Conservation (phyloP, 2,329 filamentous ascomycete species). For the Calonectria hawksworthii region DNA sequence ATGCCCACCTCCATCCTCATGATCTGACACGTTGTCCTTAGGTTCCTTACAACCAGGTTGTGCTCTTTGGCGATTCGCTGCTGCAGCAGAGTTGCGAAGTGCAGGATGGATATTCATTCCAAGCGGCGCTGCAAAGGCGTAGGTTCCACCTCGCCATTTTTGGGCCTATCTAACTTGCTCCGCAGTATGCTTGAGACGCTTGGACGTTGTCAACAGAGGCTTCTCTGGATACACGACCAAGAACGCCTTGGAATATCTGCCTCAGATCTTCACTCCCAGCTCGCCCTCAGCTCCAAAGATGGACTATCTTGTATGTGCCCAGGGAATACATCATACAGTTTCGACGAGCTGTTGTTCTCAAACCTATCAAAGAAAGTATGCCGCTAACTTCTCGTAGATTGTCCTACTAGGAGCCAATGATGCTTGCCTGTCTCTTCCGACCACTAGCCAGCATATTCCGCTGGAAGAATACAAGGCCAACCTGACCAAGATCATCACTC, state of each 20-base stretch:
- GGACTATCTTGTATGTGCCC: neutral
- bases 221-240: conserved; percentile 5
- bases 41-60: neutral
- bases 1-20: neutral
- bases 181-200: conserved; percentile 1
- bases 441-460: neutral
- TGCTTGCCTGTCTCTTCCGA: neutral
- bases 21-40: neutral
- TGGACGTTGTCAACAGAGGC: neutral
- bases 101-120: neutral
- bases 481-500: conserved; percentile 2
- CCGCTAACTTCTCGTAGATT: neutral
- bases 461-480: neutral
- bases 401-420: neutral
- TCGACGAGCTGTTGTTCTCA: too few relatives aligned
- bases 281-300: neutral
- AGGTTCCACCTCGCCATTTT: neutral
- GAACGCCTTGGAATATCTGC: neutral
- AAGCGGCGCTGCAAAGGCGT: neutral
- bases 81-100: conserved; percentile 6
- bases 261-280: neutral
- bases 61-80: neutral
- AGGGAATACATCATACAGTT: neutral
- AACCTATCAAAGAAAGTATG: neutral
- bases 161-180: too few relatives aligned